Conservation (phyloP, 169 alveolate species). For the Plasmodium sp. region DNA sequence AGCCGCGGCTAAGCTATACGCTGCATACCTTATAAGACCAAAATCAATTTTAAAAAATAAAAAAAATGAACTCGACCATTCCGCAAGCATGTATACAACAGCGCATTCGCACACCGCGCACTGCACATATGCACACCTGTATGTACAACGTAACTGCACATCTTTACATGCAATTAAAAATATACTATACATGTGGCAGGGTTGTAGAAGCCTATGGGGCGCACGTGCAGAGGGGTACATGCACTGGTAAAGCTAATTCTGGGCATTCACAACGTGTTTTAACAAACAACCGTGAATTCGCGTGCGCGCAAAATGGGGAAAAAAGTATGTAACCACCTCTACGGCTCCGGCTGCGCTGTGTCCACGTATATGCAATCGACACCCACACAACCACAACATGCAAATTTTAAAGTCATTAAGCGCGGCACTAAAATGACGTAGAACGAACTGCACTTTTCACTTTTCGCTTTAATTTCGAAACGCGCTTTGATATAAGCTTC, state of each 20-base stretch:
- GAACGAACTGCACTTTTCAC: neutral
- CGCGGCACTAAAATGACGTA: conserved; percentile 6
- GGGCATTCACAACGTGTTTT: conserved; percentile 8
- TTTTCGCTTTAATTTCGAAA: conserved; percentile 10
- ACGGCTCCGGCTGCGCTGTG: neutral
- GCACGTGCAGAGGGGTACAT: neutral
- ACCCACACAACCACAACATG: neutral
- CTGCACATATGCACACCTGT: neutral
- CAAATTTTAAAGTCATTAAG: conserved; percentile 6
- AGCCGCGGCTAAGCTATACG: neutral
- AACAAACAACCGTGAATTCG: conserved; percentile 54
- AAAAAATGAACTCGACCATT: neutral
- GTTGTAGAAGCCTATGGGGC: neutral
- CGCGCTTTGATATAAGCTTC: neutral
- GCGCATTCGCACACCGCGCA: neutral
- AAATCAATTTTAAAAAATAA: neutral
- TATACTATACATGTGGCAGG: neutral
- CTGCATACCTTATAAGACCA: neutral
- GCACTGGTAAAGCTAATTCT: neutral
- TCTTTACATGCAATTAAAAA: conserved; percentile 17
- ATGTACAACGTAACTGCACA: conserved; percentile 12
- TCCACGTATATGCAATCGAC: neutral
- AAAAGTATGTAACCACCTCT: neutral
- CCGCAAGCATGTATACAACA: neutral
- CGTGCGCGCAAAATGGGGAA: neutral